Conservation (phyloP, 148 eudicot genomes). For the Heliamphora exappendiculata region DNA sequence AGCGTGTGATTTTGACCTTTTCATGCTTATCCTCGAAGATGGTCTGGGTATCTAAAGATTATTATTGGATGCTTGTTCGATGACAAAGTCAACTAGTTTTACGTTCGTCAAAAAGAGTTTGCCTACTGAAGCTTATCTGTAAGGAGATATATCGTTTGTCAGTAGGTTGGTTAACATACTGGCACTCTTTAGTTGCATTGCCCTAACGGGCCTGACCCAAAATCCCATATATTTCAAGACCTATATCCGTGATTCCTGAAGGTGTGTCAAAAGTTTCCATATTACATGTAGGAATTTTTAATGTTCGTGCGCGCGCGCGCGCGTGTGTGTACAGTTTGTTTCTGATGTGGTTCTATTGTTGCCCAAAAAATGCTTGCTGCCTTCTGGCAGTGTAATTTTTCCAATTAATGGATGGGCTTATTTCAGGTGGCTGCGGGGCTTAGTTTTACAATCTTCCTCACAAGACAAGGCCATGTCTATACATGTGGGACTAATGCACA, state of each 20-base stretch:
- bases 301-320: background rate
- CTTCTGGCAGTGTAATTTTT: background rate
- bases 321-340: background rate
- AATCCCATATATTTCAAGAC: background rate
- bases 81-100: background rate
- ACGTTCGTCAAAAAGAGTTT: background rate
- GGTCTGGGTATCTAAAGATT: background rate
- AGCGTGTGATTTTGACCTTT: too few relatives aligned
- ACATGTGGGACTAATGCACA: conserved; percentile 75
- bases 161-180: background rate
- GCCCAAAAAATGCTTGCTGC: background rate
- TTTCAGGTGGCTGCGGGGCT: conserved; percentile 88
- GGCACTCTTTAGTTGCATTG: background rate
- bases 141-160: background rate
- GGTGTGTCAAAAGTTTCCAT: background rate
- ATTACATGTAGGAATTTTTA: background rate
- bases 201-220: background rate
- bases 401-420: background rate
- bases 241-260: background rate
- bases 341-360: background rate
- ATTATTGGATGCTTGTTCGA: background rate
- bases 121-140: background rate
- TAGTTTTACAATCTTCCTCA: conserved; percentile 79
- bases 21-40: too few relatives aligned
- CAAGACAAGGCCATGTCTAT: conserved; percentile 65